phyloP scores from a whole-genome alignment of 495 filamentous ascomycete species.

The Poronia punctata region DNA sequence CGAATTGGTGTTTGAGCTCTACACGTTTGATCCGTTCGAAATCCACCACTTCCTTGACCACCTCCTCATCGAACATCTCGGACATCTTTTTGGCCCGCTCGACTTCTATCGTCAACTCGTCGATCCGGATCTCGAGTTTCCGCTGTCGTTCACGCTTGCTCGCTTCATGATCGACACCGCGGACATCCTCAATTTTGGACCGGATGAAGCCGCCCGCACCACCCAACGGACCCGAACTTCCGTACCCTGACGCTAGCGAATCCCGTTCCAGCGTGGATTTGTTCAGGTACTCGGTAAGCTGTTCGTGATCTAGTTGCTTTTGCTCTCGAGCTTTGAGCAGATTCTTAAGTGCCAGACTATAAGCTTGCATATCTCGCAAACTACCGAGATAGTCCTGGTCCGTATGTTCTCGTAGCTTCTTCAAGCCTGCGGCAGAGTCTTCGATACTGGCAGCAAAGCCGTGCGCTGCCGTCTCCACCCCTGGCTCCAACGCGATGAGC shows the following conservation, averaged over 20 bases:
- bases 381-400: slow-evolving; percentile 92
- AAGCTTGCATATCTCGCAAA: slow-evolving; percentile 88
- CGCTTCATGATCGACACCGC: slow-evolving; percentile 94
- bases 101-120: slow-evolving; percentile 79
- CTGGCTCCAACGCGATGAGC: slow-evolving; percentile 81
- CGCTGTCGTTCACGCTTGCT: slow-evolving; percentile 75
- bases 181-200: slow-evolving; percentile 91
- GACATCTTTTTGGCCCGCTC: slow-evolving; percentile 75
- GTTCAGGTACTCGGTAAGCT: slow-evolving; percentile 87
- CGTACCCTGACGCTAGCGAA: slow-evolving; percentile 61
- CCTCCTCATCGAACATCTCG: slow-evolving; percentile 90
- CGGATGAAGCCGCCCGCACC: slow-evolving; percentile 84
- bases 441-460: slow-evolving; percentile 82
- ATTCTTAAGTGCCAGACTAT: slow-evolving; percentile 73
- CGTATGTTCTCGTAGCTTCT: slow-evolving; percentile 76
- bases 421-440: slow-evolving; percentile 68
- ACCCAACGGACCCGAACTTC: slow-evolving; percentile 48
- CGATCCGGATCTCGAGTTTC: slow-evolving; percentile 85
- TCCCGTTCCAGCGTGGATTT: slow-evolving; percentile 87
- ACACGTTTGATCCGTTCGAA: slow-evolving; percentile 94
- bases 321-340: slow-evolving; percentile 91
- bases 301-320: slow-evolving; percentile 97
- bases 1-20: slow-evolving; percentile 85
- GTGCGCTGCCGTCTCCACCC: slow-evolving; percentile 70
- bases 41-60: slow-evolving; percentile 82